These are phyloP conservation scores for Gypsophila paniculata DNA, from an alignment of 179 eudicot genomes.

Conservation along the genomic window DNA sequence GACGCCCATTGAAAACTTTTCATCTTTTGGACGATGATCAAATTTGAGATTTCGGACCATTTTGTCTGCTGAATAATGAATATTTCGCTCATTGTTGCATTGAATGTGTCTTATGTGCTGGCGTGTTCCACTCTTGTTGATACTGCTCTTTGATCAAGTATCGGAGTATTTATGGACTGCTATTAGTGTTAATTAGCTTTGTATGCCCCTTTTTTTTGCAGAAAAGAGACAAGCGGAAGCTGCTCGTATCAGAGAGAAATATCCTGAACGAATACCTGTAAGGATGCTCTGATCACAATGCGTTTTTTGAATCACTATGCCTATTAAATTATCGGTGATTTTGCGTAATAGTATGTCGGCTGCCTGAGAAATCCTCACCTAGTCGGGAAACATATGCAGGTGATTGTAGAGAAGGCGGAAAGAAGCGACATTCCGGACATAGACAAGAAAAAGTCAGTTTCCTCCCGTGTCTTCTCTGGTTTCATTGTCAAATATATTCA, in stretches of 20 bases:
- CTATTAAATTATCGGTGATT: not conserved
- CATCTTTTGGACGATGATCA: not conserved
- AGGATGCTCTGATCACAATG: constrained; percentile 12
- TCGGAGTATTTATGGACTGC: not conserved
- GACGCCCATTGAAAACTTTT: not conserved
- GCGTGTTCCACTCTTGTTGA: constrained; percentile 3
- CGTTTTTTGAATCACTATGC: not conserved
- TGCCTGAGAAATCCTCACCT: constrained; percentile 9
- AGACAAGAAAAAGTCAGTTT: constrained; percentile 57
- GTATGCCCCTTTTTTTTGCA: constrained; percentile 2
- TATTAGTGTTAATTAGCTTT: constrained; percentile 1
- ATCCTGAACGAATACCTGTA: constrained; percentile 38
- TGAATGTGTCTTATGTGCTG: constrained; percentile 9
- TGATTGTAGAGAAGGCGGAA: constrained; percentile 69
- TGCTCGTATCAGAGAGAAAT: constrained; percentile 34
- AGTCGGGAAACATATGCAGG: constrained; percentile 29
- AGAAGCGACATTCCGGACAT: constrained; percentile 59
- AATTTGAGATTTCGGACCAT: not conserved
- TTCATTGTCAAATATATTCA: not conserved
- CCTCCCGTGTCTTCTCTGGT: not conserved
- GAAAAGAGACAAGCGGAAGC: constrained; percentile 37
- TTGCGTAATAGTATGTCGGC: not conserved
- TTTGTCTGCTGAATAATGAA: not conserved
- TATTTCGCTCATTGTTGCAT: constrained; percentile 9
- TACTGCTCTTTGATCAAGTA: not conserved